Evolutionary conservation across 768 basidiomycete genomes (phyloP).

Genomic region (Gelatoporia subvermispora): DNA sequence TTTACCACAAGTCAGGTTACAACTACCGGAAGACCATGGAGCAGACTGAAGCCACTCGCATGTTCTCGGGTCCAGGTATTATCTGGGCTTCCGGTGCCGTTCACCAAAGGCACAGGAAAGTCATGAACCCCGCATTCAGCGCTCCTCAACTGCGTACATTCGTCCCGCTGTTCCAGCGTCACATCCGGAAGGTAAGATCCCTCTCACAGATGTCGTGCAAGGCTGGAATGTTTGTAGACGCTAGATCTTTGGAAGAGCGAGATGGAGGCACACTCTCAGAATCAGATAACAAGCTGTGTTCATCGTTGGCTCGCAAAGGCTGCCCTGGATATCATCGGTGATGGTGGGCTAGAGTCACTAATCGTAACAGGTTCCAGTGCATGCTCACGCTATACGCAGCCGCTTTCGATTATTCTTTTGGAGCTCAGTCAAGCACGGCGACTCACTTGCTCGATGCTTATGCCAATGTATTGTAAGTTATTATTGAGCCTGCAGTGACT

Average conservation of each 20-base stretch:
- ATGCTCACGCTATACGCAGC: too few species aligned
- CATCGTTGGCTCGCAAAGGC: constrained; percentile 14
- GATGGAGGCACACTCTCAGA: too few species aligned
- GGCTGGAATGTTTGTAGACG: too few species aligned
- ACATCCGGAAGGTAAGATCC: constrained; percentile 8
- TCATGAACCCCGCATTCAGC: constrained; percentile 5
- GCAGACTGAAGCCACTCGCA: not conserved
- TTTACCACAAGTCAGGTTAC: constrained; percentile 4
- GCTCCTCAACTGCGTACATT: constrained; percentile 11
- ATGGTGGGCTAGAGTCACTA: constrained; percentile 8
- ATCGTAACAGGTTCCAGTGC: too few species aligned
- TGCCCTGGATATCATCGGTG: constrained; percentile 19
- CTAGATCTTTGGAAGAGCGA: too few species aligned
- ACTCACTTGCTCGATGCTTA: constrained; percentile 11
- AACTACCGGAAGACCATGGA: constrained; percentile 3
- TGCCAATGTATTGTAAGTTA: constrained; percentile 12
- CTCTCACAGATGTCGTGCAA: too few species aligned
- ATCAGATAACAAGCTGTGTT: not conserved
- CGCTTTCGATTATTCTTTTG: constrained; percentile 17
- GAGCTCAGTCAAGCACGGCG: constrained; percentile 6
- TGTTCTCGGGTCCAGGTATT: constrained; percentile 1
- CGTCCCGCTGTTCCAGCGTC: constrained; percentile 15
- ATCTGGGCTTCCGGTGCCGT: constrained; percentile 5
- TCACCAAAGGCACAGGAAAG: constrained; percentile 2
- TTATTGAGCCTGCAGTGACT: too few species aligned